Percentiles rank a stretch among this genome's conserved stretches.
Evolutionary conservation across 345 rosid species (phyloP).

Genomic region (Durio zibethinus): DNA sequence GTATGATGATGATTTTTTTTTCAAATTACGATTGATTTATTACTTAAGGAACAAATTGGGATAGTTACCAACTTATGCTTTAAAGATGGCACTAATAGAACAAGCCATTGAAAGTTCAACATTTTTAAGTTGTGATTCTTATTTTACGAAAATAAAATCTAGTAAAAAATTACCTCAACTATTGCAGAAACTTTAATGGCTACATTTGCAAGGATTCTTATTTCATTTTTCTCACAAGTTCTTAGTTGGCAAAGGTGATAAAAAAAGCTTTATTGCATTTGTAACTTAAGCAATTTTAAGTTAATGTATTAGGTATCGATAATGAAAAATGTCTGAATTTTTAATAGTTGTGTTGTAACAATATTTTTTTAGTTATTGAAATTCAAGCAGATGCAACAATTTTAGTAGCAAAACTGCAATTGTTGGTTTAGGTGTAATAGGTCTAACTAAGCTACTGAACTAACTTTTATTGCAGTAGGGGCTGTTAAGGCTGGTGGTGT

Average conservation of each 20-base stretch:
- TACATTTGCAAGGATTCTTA: constrained; percentile 72
- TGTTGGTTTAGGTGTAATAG: constrained; percentile 66
- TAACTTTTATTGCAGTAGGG: constrained; percentile 70
- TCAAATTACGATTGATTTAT: too few species aligned
- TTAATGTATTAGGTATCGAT: too few species aligned
- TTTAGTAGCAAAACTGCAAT: constrained; percentile 44
- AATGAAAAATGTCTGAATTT: background rate
- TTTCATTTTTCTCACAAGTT: constrained; percentile 74
- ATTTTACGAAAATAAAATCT: constrained; percentile 65
- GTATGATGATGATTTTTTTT: too few species aligned
- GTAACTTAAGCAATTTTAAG: too few species aligned
- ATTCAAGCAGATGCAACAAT: too few species aligned
- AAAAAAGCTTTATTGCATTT: background rate
- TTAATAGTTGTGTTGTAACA: background rate
- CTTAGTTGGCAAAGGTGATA: constrained; percentile 72
- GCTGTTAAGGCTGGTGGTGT: constrained; percentile 71
- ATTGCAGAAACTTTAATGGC: constrained; percentile 66
- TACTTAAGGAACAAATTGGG: background rate
- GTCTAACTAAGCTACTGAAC: constrained; percentile 58
- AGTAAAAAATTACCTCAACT: constrained; percentile 66
- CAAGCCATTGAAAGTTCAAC: constrained; percentile 22
- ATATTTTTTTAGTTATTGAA: too few species aligned
- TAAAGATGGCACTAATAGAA: constrained; percentile 42
- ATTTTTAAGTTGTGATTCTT: constrained; percentile 55
- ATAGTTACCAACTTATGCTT: background rate